A percentile compares a stretch with the other conserved stretches of the same genome.
Evolutionary conservation across 345 rosid genomes (phyloP).

Genomic region (Salix koriyanagi): DNA sequence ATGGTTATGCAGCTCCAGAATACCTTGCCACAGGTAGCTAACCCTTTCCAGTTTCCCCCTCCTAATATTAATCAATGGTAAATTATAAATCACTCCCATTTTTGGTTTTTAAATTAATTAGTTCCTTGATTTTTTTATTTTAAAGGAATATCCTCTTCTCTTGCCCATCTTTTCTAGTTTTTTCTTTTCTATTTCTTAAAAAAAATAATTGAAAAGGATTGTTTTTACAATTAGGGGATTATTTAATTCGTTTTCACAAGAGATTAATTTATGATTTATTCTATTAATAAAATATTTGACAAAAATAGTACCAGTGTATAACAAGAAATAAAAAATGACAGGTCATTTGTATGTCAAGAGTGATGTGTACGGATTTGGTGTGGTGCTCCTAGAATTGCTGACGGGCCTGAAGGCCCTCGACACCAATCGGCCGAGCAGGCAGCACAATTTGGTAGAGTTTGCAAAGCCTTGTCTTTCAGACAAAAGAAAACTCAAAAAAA

Average conservation of each 20-base stretch:
- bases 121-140: no score
- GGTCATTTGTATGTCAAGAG: conserved; percentile 80
- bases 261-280: no score
- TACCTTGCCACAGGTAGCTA: conserved; percentile 66
- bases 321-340: conserved; percentile 1
- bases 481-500: conserved; percentile 51
- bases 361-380: conserved; percentile 88
- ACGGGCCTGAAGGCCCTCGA: conserved; percentile 68
- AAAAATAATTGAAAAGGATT: no score
- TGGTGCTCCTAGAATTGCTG: conserved; percentile 65
- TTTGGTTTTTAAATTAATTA: no score
- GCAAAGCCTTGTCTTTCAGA: conserved; percentile 42
- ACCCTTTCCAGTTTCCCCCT: not conserved
- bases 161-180: no score
- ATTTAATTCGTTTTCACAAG: no score
- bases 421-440: conserved; percentile 38
- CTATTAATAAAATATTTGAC: not conserved
- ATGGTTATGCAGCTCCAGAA: conserved; percentile 87
- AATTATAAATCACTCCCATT: no score
- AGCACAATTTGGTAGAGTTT: conserved; percentile 60
- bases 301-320: not conserved
- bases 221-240: no score
- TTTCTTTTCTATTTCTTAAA: no score
- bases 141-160: no score
- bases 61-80: no score